These are phyloP conservation scores for Lactarius hatsudake DNA, from an alignment of 768 basidiomycete species.

Conservation along the genomic window DNA sequence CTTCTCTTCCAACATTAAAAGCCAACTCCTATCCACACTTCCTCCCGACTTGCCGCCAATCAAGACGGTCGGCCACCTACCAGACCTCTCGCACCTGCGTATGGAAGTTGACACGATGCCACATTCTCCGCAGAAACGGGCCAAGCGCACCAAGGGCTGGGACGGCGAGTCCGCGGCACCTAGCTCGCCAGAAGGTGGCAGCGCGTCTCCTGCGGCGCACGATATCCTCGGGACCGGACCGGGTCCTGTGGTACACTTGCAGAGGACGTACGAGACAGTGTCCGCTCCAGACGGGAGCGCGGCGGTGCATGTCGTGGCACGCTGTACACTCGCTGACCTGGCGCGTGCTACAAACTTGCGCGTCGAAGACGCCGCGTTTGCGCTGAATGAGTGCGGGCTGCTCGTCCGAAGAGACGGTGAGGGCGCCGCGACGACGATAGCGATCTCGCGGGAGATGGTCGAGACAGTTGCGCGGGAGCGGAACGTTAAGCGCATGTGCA, in stretches of 20 bases:
- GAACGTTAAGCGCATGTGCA: conserved; percentile 67
- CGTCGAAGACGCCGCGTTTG: conserved; percentile 84
- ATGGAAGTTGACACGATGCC: conserved; percentile 1
- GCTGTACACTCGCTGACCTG: conserved; percentile 74
- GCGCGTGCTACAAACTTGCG: conserved; percentile 78
- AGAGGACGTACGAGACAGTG: conserved; percentile 55
- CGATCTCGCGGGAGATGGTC: conserved; percentile 63
- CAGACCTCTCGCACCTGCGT: conserved; percentile 28
- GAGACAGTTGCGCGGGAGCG: conserved; percentile 64
- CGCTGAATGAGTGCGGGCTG: conserved; percentile 83
- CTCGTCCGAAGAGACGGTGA: conserved; percentile 43
- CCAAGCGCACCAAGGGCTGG: conserved; percentile 53
- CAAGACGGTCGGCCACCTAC: conserved; percentile 42
- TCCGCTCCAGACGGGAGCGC: conserved; percentile 65
- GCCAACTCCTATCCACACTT: conserved; percentile 59
- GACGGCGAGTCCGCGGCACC: conserved; percentile 56
- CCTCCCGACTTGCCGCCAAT: conserved; percentile 51
- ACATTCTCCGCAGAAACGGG: conserved; percentile 14
- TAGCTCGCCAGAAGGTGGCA: conserved; percentile 34
- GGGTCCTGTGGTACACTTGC: conserved; percentile 41
- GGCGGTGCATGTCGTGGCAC: conserved; percentile 61
- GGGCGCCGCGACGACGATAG: conserved; percentile 44
- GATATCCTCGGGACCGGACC: conserved; percentile 30
- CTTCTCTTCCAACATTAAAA: conserved; percentile 25
- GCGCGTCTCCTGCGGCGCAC: conserved; percentile 13